phyloP scores from a whole-genome alignment of 148 eudicot genomes.

The Rhododendron henanense region DNA sequence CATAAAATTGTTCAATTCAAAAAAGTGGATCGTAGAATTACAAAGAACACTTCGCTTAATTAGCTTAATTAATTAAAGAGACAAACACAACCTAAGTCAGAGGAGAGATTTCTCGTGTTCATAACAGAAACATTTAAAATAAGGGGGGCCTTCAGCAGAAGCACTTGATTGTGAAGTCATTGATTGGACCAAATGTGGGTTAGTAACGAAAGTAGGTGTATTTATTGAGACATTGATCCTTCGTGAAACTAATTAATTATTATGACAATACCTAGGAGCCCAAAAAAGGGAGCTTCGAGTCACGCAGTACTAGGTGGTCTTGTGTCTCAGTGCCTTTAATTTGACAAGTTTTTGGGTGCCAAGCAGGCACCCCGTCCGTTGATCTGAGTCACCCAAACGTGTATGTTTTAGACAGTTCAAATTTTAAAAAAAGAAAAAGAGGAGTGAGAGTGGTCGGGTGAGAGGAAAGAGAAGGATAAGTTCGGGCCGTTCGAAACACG shows the following conservation, averaged over 20 bases:
- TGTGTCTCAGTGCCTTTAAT: not conserved
- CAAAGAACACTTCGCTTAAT: not conserved
- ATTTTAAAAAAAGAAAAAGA: too few species aligned
- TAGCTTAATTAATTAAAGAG: not conserved
- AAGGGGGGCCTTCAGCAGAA: not conserved
- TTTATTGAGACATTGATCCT: not conserved
- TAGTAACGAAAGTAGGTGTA: not conserved
- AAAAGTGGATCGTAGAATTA: not conserved
- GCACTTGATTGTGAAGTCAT: not conserved
- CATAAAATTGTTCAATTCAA: not conserved
- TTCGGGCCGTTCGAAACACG: too few species aligned
- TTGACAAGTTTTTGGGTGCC: too few species aligned
- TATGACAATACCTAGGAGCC: not conserved
- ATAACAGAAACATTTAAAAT: not conserved
- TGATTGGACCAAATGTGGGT: not conserved
- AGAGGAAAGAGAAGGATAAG: too few species aligned
- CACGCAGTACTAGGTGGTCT: not conserved
- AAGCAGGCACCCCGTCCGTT: too few species aligned
- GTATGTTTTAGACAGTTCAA: too few species aligned
- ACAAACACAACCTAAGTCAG: not conserved
- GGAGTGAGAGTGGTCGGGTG: too few species aligned
- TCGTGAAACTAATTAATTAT: not conserved
- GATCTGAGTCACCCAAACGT: too few species aligned
- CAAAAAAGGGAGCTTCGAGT: not conserved
- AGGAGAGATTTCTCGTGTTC: not conserved